These are phyloP conservation scores for Odontarrhena argentea DNA, from an alignment of 345 rosid genomes.

Conservation along the genomic window DNA sequence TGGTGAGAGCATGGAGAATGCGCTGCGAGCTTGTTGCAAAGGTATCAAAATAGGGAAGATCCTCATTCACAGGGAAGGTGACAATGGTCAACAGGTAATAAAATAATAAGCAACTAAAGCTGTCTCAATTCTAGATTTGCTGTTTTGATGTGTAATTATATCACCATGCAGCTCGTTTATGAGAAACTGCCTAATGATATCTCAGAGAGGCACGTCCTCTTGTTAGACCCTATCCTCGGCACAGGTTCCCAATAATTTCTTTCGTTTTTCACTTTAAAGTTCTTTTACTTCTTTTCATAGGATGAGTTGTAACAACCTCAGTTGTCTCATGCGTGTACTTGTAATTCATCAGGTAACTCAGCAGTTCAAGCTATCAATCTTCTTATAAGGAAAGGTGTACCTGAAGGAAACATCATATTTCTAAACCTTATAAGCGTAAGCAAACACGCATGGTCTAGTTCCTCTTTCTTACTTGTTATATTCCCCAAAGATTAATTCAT, in stretches of 20 bases:
- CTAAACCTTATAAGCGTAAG: slow-evolving; percentile 95
- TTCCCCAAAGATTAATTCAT: slow-evolving; percentile 10
- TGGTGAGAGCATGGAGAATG: slow-evolving; percentile 99
- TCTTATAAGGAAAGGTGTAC: slow-evolving; percentile 86
- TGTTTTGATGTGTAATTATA: slow-evolving; percentile 1
- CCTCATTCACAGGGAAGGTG: slow-evolving; percentile 96
- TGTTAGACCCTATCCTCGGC: slow-evolving; percentile 95
- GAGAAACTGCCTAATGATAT: slow-evolving; percentile 94
- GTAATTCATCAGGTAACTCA: slow-evolving; percentile 68
- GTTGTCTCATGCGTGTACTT: neutral
- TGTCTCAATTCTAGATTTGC: neutral
- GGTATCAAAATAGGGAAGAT: slow-evolving; percentile 97
- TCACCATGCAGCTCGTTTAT: slow-evolving; percentile 67
- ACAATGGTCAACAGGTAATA: slow-evolving; percentile 90
- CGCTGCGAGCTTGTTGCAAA: slow-evolving; percentile 96
- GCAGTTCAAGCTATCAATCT: slow-evolving; percentile 93
- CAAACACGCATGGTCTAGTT: slow-evolving; percentile 18
- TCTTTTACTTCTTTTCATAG: neutral
- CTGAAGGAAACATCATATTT: slow-evolving; percentile 88
- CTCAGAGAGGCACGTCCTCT: slow-evolving; percentile 83
- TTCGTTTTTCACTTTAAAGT: neutral
- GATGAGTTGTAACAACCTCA: neutral
- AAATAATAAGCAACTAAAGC: slow-evolving; percentile 8
- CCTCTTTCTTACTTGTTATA: neutral
- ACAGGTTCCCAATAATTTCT: slow-evolving; percentile 59